A percentile compares a stretch with the other conserved stretches of the same genome.
These are phyloP conservation scores for Hypoxylon sp. DNA, from an alignment of 2,329 filamentous ascomycete species.

Conservation along the genomic window DNA sequence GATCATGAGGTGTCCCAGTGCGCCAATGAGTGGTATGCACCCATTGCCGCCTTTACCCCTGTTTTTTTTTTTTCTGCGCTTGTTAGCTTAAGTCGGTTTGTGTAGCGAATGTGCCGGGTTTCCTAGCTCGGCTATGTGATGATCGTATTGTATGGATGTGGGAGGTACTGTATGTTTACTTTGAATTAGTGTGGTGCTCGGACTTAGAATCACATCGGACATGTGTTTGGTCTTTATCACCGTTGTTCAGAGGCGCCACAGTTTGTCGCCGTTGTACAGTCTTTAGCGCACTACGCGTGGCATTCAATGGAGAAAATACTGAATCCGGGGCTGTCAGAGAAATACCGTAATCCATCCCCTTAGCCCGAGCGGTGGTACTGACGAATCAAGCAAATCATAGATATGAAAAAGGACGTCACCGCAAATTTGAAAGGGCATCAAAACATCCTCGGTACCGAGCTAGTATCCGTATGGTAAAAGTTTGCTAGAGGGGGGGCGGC, in stretches of 20 bases:
- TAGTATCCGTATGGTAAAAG: conserved; percentile 22
- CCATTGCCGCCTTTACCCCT: conserved; percentile 20
- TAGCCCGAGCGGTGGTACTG: conserved; percentile 6
- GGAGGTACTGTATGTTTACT: background rate
- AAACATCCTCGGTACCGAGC: conserved; percentile 37
- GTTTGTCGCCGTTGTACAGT: conserved; percentile 18
- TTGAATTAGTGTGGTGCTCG: conserved; percentile 13
- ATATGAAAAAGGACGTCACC: conserved; percentile 33
- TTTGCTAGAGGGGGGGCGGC: conserved; percentile 31
- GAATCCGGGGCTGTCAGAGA: conserved; percentile 12
- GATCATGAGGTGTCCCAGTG: conserved; percentile 24
- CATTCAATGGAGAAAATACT: conserved; percentile 11
- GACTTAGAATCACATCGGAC: conserved; percentile 13
- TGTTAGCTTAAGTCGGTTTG: conserved; percentile 12
- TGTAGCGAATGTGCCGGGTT: conserved; percentile 17
- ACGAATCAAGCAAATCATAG: conserved; percentile 19
- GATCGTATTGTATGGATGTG: conserved; percentile 5
- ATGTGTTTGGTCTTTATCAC: conserved; percentile 10
- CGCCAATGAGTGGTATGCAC: conserved; percentile 7
- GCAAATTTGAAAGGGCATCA: conserved; percentile 9
- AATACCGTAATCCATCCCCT: conserved; percentile 2
- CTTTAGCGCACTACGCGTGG: conserved; percentile 17
- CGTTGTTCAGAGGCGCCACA: background rate
- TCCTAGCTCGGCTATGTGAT: conserved; percentile 22
- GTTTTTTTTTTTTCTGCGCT: conserved; percentile 1